Conservation (phyloP, 495 filamentous ascomycete species). For the Corynascus novoguineensis region DNA sequence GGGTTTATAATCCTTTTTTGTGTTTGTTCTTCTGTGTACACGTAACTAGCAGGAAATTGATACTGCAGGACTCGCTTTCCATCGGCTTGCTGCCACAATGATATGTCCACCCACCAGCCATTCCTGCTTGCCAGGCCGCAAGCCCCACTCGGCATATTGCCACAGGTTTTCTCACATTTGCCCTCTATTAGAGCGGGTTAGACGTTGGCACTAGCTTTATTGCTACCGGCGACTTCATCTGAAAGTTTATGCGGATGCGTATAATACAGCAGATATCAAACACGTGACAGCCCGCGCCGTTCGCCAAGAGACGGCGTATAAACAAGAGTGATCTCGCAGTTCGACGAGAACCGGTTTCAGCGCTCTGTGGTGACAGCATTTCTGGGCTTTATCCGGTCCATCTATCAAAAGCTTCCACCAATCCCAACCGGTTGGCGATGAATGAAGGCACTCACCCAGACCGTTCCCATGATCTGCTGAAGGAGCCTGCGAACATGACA, state of each 20-base stretch:
- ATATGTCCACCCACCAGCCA: too few species aligned
- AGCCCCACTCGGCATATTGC: too few species aligned
- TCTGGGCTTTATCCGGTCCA: background rate
- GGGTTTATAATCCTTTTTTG: too few species aligned
- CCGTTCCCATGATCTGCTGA: too few species aligned
- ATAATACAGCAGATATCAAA: background rate
- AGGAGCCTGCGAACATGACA: too few species aligned
- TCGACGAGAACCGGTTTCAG: background rate
- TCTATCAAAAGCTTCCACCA: background rate
- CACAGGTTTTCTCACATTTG: too few species aligned
- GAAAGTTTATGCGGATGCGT: background rate
- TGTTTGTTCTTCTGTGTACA: too few species aligned
- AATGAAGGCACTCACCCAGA: background rate
- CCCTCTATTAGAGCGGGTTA: too few species aligned
- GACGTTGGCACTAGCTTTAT: background rate
- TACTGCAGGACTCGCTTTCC: too few species aligned
- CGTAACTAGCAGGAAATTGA: too few species aligned
- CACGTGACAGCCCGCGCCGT: background rate
- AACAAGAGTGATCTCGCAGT: background rate
- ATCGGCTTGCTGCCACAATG: too few species aligned
- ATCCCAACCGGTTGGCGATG: background rate
- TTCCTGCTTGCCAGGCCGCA: too few species aligned
- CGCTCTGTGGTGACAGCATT: background rate
- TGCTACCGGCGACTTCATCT: background rate
- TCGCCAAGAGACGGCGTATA: background rate